Conservation (phyloP, 2,329 filamentous ascomycete genomes). For the Trichoderma sp. region DNA sequence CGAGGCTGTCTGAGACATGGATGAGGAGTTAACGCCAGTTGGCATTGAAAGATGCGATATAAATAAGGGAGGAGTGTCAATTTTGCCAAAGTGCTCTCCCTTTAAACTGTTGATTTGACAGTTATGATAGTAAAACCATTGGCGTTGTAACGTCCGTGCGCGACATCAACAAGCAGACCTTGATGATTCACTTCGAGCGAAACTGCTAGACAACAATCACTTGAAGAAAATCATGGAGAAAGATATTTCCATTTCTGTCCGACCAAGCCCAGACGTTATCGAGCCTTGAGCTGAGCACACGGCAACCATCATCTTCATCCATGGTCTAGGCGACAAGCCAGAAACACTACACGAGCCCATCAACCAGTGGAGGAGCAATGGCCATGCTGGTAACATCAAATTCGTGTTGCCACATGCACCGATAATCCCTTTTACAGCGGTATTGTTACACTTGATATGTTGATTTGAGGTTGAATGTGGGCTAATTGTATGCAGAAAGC, state of each 20-base stretch:
- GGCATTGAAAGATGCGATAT: neutral
- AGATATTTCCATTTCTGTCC: slow-evolving; percentile 19
- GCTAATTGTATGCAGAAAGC: slow-evolving; percentile 56
- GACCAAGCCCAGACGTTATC: slow-evolving; percentile 64
- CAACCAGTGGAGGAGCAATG: slow-evolving; percentile 79
- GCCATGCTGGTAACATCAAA: slow-evolving; percentile 83
- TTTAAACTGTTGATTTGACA: neutral
- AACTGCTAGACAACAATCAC: no score
- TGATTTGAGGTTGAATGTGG: neutral
- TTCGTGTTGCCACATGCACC: slow-evolving; percentile 95
- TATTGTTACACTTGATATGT: slow-evolving; percentile 25
- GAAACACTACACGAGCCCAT: slow-evolving; percentile 78
- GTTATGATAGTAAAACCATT: neutral
- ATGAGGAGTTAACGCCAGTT: neutral
- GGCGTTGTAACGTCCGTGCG: neutral
- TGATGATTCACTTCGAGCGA: no score
- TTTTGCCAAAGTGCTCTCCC: neutral
- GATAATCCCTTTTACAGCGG: slow-evolving; percentile 73
- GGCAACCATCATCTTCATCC: slow-evolving; percentile 90
- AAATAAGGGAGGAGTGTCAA: neutral
- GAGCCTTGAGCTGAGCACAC: slow-evolving; percentile 83
- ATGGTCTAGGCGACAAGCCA: slow-evolving; percentile 85
- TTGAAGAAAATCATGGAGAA: neutral
- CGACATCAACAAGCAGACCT: neutral
- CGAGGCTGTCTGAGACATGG: neutral